phyloP scores from a whole-genome alignment of 306 rosid species.

The Senna tora region DNA sequence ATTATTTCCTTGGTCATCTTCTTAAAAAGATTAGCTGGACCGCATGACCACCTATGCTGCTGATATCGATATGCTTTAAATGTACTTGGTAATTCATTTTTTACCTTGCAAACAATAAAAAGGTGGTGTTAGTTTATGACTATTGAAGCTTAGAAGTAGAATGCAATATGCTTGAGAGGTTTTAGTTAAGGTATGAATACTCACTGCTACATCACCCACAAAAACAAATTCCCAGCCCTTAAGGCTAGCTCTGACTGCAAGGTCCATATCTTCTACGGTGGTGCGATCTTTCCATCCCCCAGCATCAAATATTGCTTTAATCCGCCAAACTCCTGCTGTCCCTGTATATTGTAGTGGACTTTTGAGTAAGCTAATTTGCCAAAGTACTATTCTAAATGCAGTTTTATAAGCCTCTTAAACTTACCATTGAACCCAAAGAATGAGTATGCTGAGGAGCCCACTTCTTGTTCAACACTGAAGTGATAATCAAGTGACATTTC shows the following conservation, averaged over 20 bases:
- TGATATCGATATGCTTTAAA: slow-evolving; percentile 54
- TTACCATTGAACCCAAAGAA: slow-evolving; percentile 70
- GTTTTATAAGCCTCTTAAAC: slow-evolving; percentile 16
- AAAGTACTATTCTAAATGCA: slow-evolving; percentile 31
- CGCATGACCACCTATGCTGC: slow-evolving; percentile 64
- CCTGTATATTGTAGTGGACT: slow-evolving; percentile 44
- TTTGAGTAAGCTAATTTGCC: slow-evolving; percentile 24
- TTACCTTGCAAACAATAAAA: slow-evolving; percentile 43
- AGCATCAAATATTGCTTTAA: slow-evolving; percentile 56
- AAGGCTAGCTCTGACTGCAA: slow-evolving; percentile 63
- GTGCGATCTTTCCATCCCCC: slow-evolving; percentile 73
- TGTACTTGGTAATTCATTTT: slow-evolving; percentile 66
- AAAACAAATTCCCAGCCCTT: slow-evolving; percentile 62
- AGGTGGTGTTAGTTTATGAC: slow-evolving; percentile 6
- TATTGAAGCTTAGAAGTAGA: slow-evolving; percentile 29
- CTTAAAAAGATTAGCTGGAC: slow-evolving; percentile 57
- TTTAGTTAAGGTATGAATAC: slow-evolving; percentile 30
- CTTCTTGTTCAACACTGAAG: slow-evolving; percentile 66
- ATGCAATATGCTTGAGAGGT: slow-evolving; percentile 7
- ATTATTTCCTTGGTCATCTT: slow-evolving; percentile 60
- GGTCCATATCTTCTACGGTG: slow-evolving; percentile 69
- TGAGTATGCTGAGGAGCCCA: slow-evolving; percentile 60
- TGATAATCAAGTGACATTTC: slow-evolving; percentile 69
- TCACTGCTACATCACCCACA: slow-evolving; percentile 54
- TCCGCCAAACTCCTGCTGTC: slow-evolving; percentile 62